phyloP scores from a whole-genome alignment of 495 filamentous ascomycete genomes.

The Entonaema liquescens region DNA sequence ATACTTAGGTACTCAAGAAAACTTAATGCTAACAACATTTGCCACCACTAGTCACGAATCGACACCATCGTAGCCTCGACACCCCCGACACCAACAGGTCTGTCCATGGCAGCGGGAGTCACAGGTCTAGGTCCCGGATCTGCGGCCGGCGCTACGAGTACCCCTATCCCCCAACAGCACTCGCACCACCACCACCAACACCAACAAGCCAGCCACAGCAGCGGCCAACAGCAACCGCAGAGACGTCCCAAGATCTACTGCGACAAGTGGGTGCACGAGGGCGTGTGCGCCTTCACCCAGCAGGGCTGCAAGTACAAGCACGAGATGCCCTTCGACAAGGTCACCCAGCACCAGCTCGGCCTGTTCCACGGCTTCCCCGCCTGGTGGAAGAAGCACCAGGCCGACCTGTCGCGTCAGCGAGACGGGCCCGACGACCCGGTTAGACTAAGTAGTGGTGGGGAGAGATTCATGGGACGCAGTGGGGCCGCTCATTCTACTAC shows the following conservation, averaged over 20 bases:
- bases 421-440: conserved; percentile 21
- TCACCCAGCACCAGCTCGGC: conserved; percentile 70
- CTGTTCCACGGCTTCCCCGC: conserved; percentile 60
- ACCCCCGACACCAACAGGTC: conserved; percentile 21
- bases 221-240: conserved; percentile 15
- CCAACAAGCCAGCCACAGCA: not conserved
- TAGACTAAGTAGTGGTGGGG: not conserved
- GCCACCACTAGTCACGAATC: conserved; percentile 37
- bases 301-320: conserved; percentile 89
- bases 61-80: conserved; percentile 46
- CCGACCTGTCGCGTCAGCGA: conserved; percentile 48
- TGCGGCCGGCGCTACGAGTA: not conserved
- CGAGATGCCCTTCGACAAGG: conserved; percentile 75
- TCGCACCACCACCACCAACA: not conserved
- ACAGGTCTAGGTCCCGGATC: not conserved
- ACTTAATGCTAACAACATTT: conserved; percentile 17
- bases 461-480: conserved; percentile 5
- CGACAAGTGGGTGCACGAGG: conserved; percentile 85
- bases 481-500: not conserved
- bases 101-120: not conserved
- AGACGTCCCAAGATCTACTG: conserved; percentile 73
- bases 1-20: not conserved
- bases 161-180: not conserved
- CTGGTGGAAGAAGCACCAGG: conserved; percentile 63
- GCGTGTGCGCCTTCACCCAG: conserved; percentile 83